A percentile compares a stretch with the other conserved stretches of the same genome.
Evolutionary conservation across 1,139 yeast species (phyloP).

Genomic region (Eremothecium cymbalariae): DNA sequence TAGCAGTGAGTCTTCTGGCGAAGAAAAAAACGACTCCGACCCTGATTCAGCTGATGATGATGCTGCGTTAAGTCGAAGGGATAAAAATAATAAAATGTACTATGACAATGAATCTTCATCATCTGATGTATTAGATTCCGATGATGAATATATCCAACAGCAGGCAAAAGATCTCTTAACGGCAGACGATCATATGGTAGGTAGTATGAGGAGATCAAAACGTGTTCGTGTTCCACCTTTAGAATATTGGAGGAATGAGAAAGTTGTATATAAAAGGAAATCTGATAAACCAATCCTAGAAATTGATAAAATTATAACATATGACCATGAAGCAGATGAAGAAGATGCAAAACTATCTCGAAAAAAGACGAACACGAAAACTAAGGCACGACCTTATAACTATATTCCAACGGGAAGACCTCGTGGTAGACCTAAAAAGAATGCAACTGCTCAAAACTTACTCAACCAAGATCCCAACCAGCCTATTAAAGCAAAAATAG

Average conservation of each 20-base stretch:
- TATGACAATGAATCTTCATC: slow-evolving; percentile 9
- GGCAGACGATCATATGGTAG: slow-evolving; percentile 10
- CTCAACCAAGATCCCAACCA: slow-evolving; percentile 19
- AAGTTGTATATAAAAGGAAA: slow-evolving; percentile 54
- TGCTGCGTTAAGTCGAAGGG: slow-evolving; percentile 9
- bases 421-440: slow-evolving; percentile 23
- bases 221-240: slow-evolving; percentile 65
- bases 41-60: slow-evolving; percentile 11
- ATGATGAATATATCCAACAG: slow-evolving; percentile 24
- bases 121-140: slow-evolving; percentile 16
- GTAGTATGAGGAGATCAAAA: slow-evolving; percentile 42
- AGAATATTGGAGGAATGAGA: slow-evolving; percentile 82
- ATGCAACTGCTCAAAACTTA: slow-evolving; percentile 8
- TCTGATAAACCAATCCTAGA: slow-evolving; percentile 48
- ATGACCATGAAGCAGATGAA: slow-evolving; percentile 25
- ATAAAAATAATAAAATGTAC: neutral
- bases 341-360: slow-evolving; percentile 30
- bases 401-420: slow-evolving; percentile 25
- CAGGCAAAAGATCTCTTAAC: slow-evolving; percentile 18
- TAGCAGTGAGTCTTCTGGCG: slow-evolving; percentile 5
- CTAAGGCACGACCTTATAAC: slow-evolving; percentile 20
- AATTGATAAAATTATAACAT: slow-evolving; percentile 49
- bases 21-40: slow-evolving; percentile 8
- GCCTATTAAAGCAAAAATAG: slow-evolving; percentile 19
- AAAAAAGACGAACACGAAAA: slow-evolving; percentile 19